Evolutionary conservation across 2,329 filamentous ascomycete genomes (phyloP), one percentile per base, ranked within the genome.

Genomic region (Monilinia laxa): DNA sequence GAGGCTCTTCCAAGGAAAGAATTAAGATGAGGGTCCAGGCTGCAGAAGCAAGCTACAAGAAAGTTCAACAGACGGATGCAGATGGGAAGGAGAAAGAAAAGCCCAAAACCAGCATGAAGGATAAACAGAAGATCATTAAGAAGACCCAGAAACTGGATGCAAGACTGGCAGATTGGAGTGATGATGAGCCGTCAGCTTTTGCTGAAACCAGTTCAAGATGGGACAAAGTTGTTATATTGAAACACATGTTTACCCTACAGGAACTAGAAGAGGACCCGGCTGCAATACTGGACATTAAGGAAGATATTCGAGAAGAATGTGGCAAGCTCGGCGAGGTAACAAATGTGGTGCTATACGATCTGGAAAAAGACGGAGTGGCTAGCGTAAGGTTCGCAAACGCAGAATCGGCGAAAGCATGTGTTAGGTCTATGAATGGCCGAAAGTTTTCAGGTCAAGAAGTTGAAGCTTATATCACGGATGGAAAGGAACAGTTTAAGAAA

Each of bases 121-220:
- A 96, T 70, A 91, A 94, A 78, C 88, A 90, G 77, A 96, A 96
- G 80, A 90, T 96, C 68, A 96, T 96, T 76, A 90, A 88, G 78
- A 93, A 93, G 78, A 94, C 92, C 0, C 91, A 97, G 77, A 95
- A 94, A 77, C 83, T 98, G 73, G 92, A 94, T 74, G 94, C 92
- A 59, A 93, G 94, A 79, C 86, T 98, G 45, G 90, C 93, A 4
- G 93, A 98, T 78, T 99, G 95, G 95, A 91, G 92, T 75, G 94
- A 97, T 75, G 93, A 98, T 76, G 90, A 94, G 65, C 85, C 89
- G 35, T 85, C 82, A 1, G 78, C 81, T 31, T 74, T 87, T 31
- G 82, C 84, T n/a, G 82, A 87, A 53, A 84, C 82, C 11, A 83
- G 78, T 70, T 82, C 81, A 18, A 83, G 82, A 74, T 90, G 86